A percentile compares a stretch with the other conserved stretches of the same genome.
These are phyloP conservation scores for Discostella pseudostelligera DNA, from an alignment of 108 stramenopile genomes.

Conservation along the genomic window DNA sequence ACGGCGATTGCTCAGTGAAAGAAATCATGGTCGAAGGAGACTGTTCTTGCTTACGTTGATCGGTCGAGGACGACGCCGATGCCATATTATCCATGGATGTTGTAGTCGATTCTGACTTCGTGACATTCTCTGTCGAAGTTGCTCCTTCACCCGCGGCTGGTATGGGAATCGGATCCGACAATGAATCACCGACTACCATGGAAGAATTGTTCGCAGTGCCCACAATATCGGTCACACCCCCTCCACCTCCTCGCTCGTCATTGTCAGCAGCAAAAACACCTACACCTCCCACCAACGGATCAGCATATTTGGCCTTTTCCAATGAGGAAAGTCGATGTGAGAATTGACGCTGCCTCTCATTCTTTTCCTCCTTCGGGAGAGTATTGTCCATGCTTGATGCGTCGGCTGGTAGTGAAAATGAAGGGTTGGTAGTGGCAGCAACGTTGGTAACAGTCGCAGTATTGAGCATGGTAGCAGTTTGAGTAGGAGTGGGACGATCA, in stretches of 20 bases:
- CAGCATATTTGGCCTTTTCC: slow-evolving; percentile 12
- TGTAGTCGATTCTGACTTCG: too few species aligned
- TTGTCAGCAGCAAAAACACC: not conserved
- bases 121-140: too few species aligned
- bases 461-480: not conserved
- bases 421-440: not conserved
- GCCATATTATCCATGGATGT: too few species aligned
- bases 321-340: slow-evolving; percentile 12
- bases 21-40: not conserved
- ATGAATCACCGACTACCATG: not conserved
- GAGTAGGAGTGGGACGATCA: not conserved
- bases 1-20: too few species aligned
- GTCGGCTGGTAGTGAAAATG: not conserved
- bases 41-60: not conserved
- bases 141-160: not conserved
- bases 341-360: slow-evolving; percentile 1
- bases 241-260: not conserved
- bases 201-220: not conserved
- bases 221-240: not conserved
- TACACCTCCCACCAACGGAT: slow-evolving; percentile 9
- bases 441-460: not conserved
- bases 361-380: too few species aligned
- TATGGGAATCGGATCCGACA: not conserved
- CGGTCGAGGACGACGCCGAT: too few species aligned
- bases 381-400: not conserved